phyloP scores from a whole-genome alignment of 2,329 filamentous ascomycete species.

The Trichoderma sp. region DNA sequence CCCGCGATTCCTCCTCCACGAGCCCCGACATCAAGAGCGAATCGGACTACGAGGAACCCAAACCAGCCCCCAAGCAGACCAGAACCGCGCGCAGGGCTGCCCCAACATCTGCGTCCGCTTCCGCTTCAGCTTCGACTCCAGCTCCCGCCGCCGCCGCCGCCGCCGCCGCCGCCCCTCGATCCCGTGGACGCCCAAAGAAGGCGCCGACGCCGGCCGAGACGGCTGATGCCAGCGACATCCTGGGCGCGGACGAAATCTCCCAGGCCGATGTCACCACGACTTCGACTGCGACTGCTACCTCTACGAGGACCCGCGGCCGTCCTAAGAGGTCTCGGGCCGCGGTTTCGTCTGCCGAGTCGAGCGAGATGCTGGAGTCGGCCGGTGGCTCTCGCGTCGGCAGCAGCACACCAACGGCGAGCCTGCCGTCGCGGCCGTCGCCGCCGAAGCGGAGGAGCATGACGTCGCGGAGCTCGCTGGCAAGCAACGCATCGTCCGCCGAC shows the following conservation, averaged over 20 bases:
- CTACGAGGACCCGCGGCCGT: constrained; percentile 16
- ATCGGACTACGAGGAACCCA: constrained; percentile 72
- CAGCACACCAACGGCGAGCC: constrained; percentile 43
- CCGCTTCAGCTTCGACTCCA: constrained; percentile 32
- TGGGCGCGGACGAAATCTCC: constrained; percentile 27
- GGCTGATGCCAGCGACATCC: constrained; percentile 17
- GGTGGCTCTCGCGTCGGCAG: constrained; percentile 40
- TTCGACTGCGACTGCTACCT: neutral
- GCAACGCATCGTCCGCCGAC: constrained; percentile 4
- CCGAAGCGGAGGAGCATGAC: constrained; percentile 68
- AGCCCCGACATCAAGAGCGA: constrained; percentile 71
- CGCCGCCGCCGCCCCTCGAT: constrained; percentile 51
- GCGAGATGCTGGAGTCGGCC: constrained; percentile 42
- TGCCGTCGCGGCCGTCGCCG: constrained; percentile 50
- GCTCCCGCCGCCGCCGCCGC: constrained; percentile 49
- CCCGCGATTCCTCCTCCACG: constrained; percentile 51
- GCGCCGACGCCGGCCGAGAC: constrained; percentile 39
- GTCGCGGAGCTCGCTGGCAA: constrained; percentile 45
- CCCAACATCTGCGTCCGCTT: constrained; percentile 32
- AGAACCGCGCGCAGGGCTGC: constrained; percentile 41
- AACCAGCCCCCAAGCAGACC: constrained; percentile 57
- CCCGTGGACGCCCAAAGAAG: constrained; percentile 48
- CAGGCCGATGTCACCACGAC: constrained; percentile 23
- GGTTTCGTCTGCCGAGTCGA: constrained; percentile 38
- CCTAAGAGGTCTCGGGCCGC: constrained; percentile 7